These are phyloP conservation scores for Linnemannia elongata DNA, from an alignment of 192 early-diverging fungal genomes.

Conservation along the genomic window DNA sequence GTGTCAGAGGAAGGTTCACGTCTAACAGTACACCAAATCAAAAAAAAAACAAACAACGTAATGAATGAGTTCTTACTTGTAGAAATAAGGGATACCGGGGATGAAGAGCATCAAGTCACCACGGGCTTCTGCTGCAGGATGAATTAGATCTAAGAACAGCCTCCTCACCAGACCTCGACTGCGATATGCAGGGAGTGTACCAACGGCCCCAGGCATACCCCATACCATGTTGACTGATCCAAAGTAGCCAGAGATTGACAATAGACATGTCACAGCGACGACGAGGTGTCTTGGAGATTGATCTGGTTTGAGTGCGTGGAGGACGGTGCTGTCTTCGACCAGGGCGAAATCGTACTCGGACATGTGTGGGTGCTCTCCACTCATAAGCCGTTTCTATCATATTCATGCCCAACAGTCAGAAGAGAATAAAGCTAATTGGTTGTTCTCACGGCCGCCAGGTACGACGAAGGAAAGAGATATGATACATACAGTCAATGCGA, in stretches of 20 bases:
- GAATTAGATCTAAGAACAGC: constrained; percentile 31
- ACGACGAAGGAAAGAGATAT: not conserved
- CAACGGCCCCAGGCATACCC: constrained; percentile 13
- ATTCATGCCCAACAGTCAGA: not conserved
- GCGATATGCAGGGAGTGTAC: constrained; percentile 16
- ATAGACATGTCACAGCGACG: constrained; percentile 16
- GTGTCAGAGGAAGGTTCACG: not conserved
- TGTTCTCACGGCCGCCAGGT: no score
- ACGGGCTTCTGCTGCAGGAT: constrained; percentile 22
- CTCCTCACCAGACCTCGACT: constrained; percentile 19
- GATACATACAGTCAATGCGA: not conserved
- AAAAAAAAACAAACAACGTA: not conserved
- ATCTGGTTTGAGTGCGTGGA: not conserved
- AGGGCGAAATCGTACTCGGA: constrained; percentile 26
- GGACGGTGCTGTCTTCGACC: constrained; percentile 20
- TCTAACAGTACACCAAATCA: not conserved
- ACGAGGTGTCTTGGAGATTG: constrained; percentile 21
- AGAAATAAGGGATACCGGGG: constrained; percentile 38
- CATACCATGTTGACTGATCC: constrained; percentile 8
- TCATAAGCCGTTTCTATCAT: constrained; percentile 23
- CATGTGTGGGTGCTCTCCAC: constrained; percentile 14
- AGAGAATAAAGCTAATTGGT: not conserved
- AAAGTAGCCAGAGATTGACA: constrained; percentile 7
- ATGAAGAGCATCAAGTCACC: constrained; percentile 29
- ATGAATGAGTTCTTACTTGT: constrained; percentile 2